Evolutionary conservation across 106 monocot species (phyloP).

Genomic region (Ottelia alismoides): DNA sequence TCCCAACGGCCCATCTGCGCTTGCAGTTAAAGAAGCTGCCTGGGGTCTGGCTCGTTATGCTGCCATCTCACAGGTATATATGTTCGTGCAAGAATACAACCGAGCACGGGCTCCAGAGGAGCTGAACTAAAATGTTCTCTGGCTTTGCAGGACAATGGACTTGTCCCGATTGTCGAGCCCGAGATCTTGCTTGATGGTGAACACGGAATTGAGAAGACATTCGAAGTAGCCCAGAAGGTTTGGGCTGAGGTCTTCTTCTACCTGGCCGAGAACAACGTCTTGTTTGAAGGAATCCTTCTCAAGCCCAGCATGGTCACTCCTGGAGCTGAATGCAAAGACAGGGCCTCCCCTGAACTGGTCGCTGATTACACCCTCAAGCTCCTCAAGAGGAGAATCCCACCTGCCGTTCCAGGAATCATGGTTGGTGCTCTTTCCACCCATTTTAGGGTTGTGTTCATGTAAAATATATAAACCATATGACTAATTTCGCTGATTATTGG

Average conservation of each 20-base stretch:
- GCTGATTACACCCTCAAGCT: slow-evolving; percentile 20
- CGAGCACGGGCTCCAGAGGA: no score
- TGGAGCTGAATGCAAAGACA: slow-evolving; percentile 19
- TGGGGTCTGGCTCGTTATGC: slow-evolving; percentile 52
- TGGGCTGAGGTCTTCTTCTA: slow-evolving; percentile 30
- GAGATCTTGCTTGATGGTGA: slow-evolving; percentile 23
- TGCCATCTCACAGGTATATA: slow-evolving; percentile 30
- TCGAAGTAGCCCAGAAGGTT: slow-evolving; percentile 20
- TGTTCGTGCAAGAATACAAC: no score
- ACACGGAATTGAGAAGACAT: slow-evolving; percentile 21
- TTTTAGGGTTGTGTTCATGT: background rate
- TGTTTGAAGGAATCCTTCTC: slow-evolving; percentile 21
- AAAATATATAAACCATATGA: background rate
- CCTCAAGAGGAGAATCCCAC: slow-evolving; percentile 12
- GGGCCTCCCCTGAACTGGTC: slow-evolving; percentile 15
- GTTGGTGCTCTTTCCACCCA: background rate
- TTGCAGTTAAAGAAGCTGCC: slow-evolving; percentile 54
- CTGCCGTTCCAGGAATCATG: slow-evolving; percentile 22
- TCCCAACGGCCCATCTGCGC: slow-evolving; percentile 46
- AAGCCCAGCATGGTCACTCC: slow-evolving; percentile 27
- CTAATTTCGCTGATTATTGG: background rate
- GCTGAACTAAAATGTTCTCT: no score
- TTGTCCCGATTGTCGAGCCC: slow-evolving; percentile 23
- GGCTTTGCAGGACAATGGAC: slow-evolving; percentile 23
- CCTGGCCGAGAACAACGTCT: slow-evolving; percentile 21